phyloP scores from a whole-genome alignment of 495 filamentous ascomycete genomes.

The Tuber umbilicatum region DNA sequence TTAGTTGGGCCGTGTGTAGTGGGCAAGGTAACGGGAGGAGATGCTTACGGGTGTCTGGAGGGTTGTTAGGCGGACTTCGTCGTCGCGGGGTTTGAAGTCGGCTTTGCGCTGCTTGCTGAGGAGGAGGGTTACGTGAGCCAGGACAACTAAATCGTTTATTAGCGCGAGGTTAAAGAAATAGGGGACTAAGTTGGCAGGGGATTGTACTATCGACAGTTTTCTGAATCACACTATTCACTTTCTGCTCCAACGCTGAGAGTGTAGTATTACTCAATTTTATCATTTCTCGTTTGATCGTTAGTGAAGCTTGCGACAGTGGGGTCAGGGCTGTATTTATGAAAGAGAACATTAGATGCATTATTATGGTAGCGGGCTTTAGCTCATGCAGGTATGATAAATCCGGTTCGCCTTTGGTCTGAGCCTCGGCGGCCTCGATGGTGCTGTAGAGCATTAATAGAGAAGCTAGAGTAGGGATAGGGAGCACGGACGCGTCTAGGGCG shows the following conservation, averaged over 20 bases:
- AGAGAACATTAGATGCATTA: constrained; percentile 84
- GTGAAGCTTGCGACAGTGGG: constrained; percentile 75
- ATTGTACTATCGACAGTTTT: constrained; percentile 61
- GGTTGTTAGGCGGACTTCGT: constrained; percentile 68
- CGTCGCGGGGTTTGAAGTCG: constrained; percentile 90
- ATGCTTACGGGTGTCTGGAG: constrained; percentile 65
- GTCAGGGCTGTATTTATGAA: constrained; percentile 91
- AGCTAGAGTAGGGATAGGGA: not conserved
- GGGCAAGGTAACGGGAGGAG: not conserved
- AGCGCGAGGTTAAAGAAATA: not conserved
- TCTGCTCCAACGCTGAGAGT: constrained; percentile 74
- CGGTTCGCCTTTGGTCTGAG: constrained; percentile 77
- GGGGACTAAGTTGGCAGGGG: not conserved
- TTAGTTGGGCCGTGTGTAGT: not conserved
- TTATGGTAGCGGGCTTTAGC: constrained; percentile 73
- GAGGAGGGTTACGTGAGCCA: constrained; percentile 69
- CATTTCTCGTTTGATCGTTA: constrained; percentile 84
- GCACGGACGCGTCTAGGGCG: constrained; percentile 65
- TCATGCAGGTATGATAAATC: constrained; percentile 76
- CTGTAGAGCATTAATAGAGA: constrained; percentile 19
- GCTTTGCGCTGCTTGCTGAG: constrained; percentile 77
- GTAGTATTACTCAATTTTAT: constrained; percentile 70
- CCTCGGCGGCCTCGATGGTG: constrained; percentile 66
- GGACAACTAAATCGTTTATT: constrained; percentile 48
- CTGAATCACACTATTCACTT: constrained; percentile 78